phyloP scores from a whole-genome alignment of 345 rosid species.

The Pelargonium nanum region DNA sequence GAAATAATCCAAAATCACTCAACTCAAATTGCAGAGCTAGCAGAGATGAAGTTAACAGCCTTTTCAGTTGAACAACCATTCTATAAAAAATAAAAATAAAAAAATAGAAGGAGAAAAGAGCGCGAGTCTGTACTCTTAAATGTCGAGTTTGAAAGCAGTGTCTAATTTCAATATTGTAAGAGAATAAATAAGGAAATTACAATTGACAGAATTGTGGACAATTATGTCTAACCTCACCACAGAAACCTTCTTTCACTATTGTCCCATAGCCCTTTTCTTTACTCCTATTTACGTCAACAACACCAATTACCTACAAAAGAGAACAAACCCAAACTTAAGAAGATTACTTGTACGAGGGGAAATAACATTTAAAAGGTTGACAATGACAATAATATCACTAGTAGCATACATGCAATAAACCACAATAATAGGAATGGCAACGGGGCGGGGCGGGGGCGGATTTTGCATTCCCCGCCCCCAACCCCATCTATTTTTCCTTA shows the following conservation, averaged over 20 bases:
- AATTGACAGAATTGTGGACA: neutral
- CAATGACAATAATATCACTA: neutral
- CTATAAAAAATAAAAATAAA: neutral
- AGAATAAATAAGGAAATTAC: too few species aligned
- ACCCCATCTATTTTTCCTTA: too few species aligned
- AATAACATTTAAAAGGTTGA: neutral
- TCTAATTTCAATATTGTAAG: too few species aligned
- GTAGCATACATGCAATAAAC: too few species aligned
- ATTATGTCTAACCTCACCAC: conserved; percentile 61
- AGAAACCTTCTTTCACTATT: conserved; percentile 79
- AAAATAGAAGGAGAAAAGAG: neutral
- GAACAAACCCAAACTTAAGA: neutral
- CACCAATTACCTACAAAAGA: conserved; percentile 66
- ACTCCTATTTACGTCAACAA: conserved; percentile 69
- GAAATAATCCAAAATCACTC: neutral
- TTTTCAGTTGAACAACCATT: neutral
- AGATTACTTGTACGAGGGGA: neutral
- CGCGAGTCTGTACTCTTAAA: too few species aligned
- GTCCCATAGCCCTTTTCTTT: conserved; percentile 82
- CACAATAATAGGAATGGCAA: too few species aligned
- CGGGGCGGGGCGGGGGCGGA: too few species aligned
- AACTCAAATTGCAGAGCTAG: neutral
- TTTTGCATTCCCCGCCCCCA: too few species aligned
- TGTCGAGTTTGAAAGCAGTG: too few species aligned
- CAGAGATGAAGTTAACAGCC: neutral